A percentile compares a stretch with the other conserved stretches of the same genome.
These are phyloP conservation scores for Aspergillus sp. DNA, from an alignment of 2,329 filamentous ascomycete species.

Conservation along the genomic window DNA sequence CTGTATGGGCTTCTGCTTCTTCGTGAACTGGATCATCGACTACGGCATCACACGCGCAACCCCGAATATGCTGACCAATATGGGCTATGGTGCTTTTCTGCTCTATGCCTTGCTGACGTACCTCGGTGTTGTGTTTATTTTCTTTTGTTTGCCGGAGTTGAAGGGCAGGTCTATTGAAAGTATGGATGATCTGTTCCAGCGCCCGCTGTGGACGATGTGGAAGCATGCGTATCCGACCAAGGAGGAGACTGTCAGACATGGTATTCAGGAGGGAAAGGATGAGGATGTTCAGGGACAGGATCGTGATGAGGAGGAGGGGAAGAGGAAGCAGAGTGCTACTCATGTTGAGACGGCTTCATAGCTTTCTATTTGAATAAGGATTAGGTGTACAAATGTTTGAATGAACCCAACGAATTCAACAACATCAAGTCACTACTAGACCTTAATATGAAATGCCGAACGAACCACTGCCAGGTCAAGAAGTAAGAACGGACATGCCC, in stretches of 20 bases:
- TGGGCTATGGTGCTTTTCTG: conserved; percentile 3
- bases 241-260: conserved; percentile 3
- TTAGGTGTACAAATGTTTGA: no score
- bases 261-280: background rate
- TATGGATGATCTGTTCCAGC: conserved; percentile 36
- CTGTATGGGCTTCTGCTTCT: conserved; percentile 9
- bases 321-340: background rate
- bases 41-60: conserved; percentile 7
- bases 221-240: conserved; percentile 18
- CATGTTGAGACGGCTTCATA: background rate
- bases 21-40: conserved; percentile 8
- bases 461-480: no score
- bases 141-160: conserved; percentile 6
- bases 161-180: conserved; percentile 25
- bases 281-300: background rate
- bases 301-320: background rate
- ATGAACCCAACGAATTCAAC: no score
- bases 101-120: background rate
- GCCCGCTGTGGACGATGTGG: conserved; percentile 43
- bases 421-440: no score
- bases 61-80: background rate
- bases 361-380: no score
- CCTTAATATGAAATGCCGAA: no score
- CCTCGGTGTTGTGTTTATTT: background rate
- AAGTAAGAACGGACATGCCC: background rate